A percentile compares a stretch with the other conserved stretches of the same genome.
Evolutionary conservation across 208 protist species (phyloP).

Genomic region (Trypanosoma mega): DNA sequence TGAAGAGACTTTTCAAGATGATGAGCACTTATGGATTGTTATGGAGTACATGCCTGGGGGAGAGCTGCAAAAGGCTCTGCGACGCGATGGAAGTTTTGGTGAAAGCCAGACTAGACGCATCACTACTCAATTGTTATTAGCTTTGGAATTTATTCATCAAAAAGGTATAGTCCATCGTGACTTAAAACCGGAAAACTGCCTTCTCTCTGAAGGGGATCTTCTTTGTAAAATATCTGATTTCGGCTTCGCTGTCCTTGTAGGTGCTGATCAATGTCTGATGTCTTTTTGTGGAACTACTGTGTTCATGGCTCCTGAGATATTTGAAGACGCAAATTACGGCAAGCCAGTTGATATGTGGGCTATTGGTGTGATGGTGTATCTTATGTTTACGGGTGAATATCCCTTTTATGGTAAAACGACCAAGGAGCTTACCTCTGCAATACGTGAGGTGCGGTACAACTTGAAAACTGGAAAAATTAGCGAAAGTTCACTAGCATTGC

Average conservation of each 20-base stretch:
- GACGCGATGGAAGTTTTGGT: conserved; percentile 31
- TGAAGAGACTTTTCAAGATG: conserved; percentile 85
- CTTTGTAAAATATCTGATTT: conserved; percentile 92
- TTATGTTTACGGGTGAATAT: conserved; percentile 75
- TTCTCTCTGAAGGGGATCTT: conserved; percentile 63
- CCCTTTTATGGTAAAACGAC: conserved; percentile 66
- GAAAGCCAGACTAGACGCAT: conserved; percentile 61
- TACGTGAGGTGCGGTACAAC: conserved; percentile 32
- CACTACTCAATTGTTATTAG: conserved; percentile 77
- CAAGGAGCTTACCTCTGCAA: conserved; percentile 38
- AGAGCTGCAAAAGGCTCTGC: conserved; percentile 61
- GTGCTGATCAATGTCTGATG: conserved; percentile 73
- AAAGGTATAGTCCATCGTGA: conserved; percentile 91
- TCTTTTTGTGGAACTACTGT: conserved; percentile 85
- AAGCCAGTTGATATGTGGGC: conserved; percentile 93
- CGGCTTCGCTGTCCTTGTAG: conserved; percentile 84
- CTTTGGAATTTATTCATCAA: conserved; percentile 90
- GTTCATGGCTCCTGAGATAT: conserved; percentile 92
- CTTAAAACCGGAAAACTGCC: conserved; percentile 91
- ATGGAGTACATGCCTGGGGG: conserved; percentile 90
- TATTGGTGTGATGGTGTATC: conserved; percentile 86
- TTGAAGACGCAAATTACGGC: conserved; percentile 79
- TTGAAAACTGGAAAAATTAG: conserved; percentile 29
- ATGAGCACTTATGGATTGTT: conserved; percentile 81
- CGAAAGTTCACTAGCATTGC: conserved; percentile 32